Evolutionary conservation across 352 stramenopile genomes (phyloP), one percentile per base, ranked within the genome.

Genomic region (Globisporangium cylindrosporum): DNA sequence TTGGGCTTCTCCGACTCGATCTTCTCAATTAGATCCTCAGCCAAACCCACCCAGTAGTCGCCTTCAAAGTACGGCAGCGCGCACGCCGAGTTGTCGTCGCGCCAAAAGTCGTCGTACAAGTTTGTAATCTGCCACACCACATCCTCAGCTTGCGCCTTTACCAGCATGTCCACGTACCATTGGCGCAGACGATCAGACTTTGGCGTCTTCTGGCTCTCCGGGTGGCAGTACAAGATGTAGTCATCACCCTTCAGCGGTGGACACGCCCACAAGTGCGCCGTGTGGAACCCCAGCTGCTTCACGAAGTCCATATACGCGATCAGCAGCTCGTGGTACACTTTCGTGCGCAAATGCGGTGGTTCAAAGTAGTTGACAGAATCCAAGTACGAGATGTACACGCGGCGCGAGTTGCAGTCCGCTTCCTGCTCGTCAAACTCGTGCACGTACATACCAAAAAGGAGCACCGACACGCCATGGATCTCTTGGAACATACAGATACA

Each of bases 151-250:
- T 97, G 76, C 4, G 91, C 91, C 51, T 90, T 86, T 15, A 91
- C 81, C 29, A 98, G 70, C 81, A 98, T 97, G 49, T 95, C 84
- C 22, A 92, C 81, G 64, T 98, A 98, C 96, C 96, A 99, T 34
- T 98, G 86, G 24, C 97, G 92, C 24, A 99, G 81, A n/a, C 97
- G 94, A 64, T 99, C 96, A 54, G 98, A 98, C 73, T 98, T 99
- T 0, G 98, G 98, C 9, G 95, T 99, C 83, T 99, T 99, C 78
- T 99, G 98, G 15, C 98, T 85, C 73, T 98, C 91, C 2, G 98
- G 98, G 75, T 99, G 98, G 66, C 97, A 98, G 73, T 99, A 99
- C 59, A 99, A 80, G 66, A 99, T 99, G 73, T 99, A 99, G 76
- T 99, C 98, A 73, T 99, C 98, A 14, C 98, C 98, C 74, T 99